Percentiles rank a stretch among this genome's conserved stretches.
phyloP scores from a whole-genome alignment of 164 flowering plant genomes.

The Tinospora cordifolia region DNA sequence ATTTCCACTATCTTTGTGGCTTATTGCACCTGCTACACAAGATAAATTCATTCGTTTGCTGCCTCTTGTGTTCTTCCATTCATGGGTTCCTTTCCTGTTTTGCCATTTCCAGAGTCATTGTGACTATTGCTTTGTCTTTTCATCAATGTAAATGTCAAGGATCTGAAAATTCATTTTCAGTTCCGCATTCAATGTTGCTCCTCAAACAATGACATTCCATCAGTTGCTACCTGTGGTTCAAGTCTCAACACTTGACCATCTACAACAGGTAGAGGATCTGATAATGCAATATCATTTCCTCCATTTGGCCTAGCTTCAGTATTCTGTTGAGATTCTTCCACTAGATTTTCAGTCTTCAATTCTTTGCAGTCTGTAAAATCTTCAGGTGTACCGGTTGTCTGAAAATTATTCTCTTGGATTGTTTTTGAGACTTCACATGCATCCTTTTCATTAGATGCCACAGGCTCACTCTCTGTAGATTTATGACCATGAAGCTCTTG shows the following conservation, averaged over 20 bases:
- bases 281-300: neutral
- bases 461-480: conserved; percentile 3
- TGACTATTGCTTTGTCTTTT: neutral
- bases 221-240: neutral
- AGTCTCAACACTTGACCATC: neutral
- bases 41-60: neutral
- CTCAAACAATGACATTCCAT: neutral
- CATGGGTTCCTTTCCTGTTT: neutral
- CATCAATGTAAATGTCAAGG: neutral
- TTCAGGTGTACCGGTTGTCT: neutral
- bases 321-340: neutral
- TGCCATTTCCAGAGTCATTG: neutral
- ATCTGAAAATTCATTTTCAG: conserved; percentile 1
- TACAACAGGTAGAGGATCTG: conserved; percentile 6
- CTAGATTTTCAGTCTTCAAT: neutral
- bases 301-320: neutral
- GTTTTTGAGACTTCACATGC: conserved; percentile 7
- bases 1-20: neutral
- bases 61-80: neutral
- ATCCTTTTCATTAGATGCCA: conserved; percentile 1
- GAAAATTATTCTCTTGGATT: conserved; percentile 9
- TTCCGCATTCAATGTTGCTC: neutral
- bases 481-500: conserved; percentile 5
- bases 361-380: neutral
- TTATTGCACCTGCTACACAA: neutral